Evolutionary conservation across 495 filamentous ascomycete species (phyloP), one percentile per base, ranked within the genome.

Genomic region (Penicillium pulvis): DNA sequence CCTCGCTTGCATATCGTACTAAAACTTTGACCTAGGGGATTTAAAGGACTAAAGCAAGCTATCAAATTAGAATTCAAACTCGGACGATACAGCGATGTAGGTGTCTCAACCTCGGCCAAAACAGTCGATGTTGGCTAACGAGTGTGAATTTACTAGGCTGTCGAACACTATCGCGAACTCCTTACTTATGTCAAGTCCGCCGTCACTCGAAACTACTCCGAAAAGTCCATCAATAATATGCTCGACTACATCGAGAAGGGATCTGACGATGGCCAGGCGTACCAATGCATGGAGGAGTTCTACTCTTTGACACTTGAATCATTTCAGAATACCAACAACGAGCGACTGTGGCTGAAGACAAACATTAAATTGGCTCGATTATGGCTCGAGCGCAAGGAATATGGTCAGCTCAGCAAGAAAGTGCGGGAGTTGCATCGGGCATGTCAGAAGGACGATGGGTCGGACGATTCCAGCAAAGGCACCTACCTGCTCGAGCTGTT

Each of bases 171-270:
- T 73, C 85, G 82, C 56, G 93, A 98, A 71, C 91, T 98, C 28
- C 86, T 98, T 58, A 98, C 92, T 35, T 98, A 98, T 69, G 93
- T 98, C 75, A 95, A 93, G 70, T 94, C 91, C 26, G 93, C 94
- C 23, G 93, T 98, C 51, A 98, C 95, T 24, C 89, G 94, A 53
- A 98, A 98, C 73, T 97, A 98, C 73, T 97, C 95, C 9, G 94
- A 98, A 72, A 98, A 98, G 72, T 97, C 93, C 10, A 96, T 98
- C 74, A 97, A 97, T 77, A 98, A 97, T 70, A 97, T 98, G 87
- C 90, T 98, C 30, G 96, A 98, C 75, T 96, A 88, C 73, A 95
- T 98, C 68, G 93, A 97, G 75, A 97, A 97, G 73, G 86, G 86
- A 45, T 90, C 91, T 26, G 93, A 92, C 66, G 87, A 91, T 62